Evolutionary conservation across 2,329 filamentous ascomycete species (phyloP), one percentile per base, ranked within the genome.

Genomic region (Atkinsonella hypoxylon): DNA sequence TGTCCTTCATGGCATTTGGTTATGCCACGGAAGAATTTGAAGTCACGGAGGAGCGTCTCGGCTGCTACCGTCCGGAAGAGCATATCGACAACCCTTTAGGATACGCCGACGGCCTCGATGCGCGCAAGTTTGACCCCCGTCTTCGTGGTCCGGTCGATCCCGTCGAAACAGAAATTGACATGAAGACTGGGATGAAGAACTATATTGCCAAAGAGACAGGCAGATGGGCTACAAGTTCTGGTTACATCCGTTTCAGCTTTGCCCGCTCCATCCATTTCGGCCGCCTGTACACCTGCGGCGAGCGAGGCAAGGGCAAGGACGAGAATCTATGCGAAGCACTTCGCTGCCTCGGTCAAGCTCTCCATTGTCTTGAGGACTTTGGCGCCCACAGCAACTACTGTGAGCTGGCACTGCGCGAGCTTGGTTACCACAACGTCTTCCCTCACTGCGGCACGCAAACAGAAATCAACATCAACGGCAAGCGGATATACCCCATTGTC

Each of bases 171-270:
- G 81, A 87, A 53, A 78, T 93, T 51, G 87, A 93, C 60, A 70
- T 71, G 34, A 71, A 77, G 6, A 93, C 87, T 1, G 90, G 90
- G n/a, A 95, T 98, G 91, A 98, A 97, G 69, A 97, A 97, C 65
- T 98, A 98, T 67, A 97, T 98, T 58, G 83, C 91, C 53, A 97
- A 96, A 61, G 91, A 97, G 65, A 73, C 70, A 13, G 88, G 89
- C 4, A 78, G 80, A 40, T 96, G 90, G 87, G 88, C 90, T 1
- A 98, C 93, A 18, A 95, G 89, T 55, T 74, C 87, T 8, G 90
- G 87, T 39, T 96, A 91, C 61, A 76, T 95, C 53, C 82, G 83
- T 58, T 87, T 81, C 67, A 89, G 85, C 59, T 74, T 93, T 54
- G 75, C 76, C 13, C 79, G 86, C 53, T 80, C 83, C 63, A 86